phyloP scores from a whole-genome alignment of 768 basidiomycete species.

The Mycena kentingensis region DNA sequence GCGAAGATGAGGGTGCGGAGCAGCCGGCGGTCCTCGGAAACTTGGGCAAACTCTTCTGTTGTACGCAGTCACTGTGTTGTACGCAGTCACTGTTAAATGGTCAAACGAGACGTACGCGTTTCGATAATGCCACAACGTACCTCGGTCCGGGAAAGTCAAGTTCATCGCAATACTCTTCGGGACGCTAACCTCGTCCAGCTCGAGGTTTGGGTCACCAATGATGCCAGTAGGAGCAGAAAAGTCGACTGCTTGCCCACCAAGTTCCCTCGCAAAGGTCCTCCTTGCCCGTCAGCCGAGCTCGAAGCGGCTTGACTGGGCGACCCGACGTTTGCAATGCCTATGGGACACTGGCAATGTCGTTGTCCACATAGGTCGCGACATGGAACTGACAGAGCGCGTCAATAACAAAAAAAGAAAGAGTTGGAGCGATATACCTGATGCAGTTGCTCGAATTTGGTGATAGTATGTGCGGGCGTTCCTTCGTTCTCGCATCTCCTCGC shows the following conservation, averaged over 20 bases:
- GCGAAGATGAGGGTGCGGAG: conserved; percentile 94
- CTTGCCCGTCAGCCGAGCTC: conserved; percentile 96
- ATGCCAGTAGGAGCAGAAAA: conserved; percentile 99
- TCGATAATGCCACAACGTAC: conserved; percentile 44
- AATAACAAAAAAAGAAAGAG: too few species aligned
- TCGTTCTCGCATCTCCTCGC: too few species aligned
- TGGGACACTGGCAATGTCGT: too few species aligned
- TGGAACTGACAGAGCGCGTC: too few species aligned
- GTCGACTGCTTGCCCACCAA: conserved; percentile 99
- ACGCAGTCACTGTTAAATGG: conserved; percentile 77
- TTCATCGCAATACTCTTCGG: conserved; percentile 97
- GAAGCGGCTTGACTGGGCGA: conserved; percentile 96
- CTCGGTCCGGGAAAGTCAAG: conserved; percentile 94
- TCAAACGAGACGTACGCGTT: too few species aligned
- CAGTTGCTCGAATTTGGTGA: too few species aligned
- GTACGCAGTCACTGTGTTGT: too few species aligned
- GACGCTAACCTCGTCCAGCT: conserved; percentile 96
- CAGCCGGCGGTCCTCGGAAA: conserved; percentile 86
- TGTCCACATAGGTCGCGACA: too few species aligned
- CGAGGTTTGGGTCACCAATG: conserved; percentile 96
- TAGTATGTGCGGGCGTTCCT: too few species aligned
- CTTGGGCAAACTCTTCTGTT: conserved; percentile 94
- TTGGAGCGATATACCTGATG: too few species aligned
- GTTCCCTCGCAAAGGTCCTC: conserved; percentile 98
- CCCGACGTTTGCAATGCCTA: too few species aligned